phyloP scores from a whole-genome alignment of 2,329 filamentous ascomycete species.

The Neofusicoccum sp. region DNA sequence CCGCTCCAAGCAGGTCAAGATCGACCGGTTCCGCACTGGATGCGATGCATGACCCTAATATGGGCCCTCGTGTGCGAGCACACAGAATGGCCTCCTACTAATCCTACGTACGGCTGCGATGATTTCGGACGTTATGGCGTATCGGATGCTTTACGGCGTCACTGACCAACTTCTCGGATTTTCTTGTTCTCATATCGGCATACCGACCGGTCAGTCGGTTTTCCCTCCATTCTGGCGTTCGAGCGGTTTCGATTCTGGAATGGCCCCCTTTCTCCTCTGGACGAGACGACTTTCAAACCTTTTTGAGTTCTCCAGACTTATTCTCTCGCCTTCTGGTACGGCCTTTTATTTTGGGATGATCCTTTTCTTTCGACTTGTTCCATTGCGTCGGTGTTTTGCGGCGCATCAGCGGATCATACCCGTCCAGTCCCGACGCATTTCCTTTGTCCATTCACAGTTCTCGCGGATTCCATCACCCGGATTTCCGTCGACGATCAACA shows the following conservation, averaged over 20 bases:
- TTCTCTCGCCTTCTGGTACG: not conserved
- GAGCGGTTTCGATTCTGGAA: conserved; percentile 35
- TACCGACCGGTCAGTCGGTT: conserved; percentile 13
- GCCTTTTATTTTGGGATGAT: conserved; percentile 20
- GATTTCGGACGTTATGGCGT: conserved; percentile 31
- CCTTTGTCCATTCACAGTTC: conserved; percentile 16
- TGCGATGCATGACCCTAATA: conserved; percentile 24
- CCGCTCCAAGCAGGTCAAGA: conserved; percentile 42
- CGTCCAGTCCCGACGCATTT: conserved; percentile 17
- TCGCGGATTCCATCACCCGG: not conserved
- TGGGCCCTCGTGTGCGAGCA: conserved; percentile 21
- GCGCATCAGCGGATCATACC: conserved; percentile 20
- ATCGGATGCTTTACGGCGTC: conserved; percentile 39
- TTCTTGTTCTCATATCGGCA: conserved; percentile 18
- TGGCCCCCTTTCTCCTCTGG: conserved; percentile 21
- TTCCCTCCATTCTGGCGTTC: conserved; percentile 35
- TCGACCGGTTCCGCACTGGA: conserved; percentile 34
- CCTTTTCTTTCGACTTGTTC: conserved; percentile 21
- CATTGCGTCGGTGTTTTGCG: conserved; percentile 21
- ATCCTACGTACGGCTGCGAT: conserved; percentile 24
- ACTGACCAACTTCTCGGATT: conserved; percentile 34
- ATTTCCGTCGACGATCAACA: not conserved
- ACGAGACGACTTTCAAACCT: conserved; percentile 21
- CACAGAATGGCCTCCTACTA: conserved; percentile 44
- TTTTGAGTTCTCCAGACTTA: conserved; percentile 1